Base-by-base conservation (phyloP, 202 grass and related monocot species). In the Setaria viridis region DNA sequence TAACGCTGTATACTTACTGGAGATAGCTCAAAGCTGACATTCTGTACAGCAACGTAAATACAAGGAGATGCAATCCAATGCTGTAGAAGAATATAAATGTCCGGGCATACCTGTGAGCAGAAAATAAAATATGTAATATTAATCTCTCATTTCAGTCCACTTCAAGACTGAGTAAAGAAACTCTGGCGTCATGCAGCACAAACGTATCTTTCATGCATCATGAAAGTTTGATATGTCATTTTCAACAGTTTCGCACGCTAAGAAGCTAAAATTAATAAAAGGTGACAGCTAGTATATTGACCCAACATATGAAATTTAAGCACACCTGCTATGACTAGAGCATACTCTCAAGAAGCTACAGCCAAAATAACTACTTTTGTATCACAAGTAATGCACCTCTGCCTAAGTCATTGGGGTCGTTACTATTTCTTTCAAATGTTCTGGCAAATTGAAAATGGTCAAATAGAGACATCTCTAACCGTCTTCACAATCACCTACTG, bases 31-130 rank as follows among this genome's bases (percentile, higher is more conserved):
- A 86, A 62, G 92, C 88, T 70, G 97, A 99, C 97, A 99, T 99
- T 89, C 94, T 92, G 90, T 99, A 99, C 49, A 99, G 87, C 80
- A 95, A 90, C 53, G 97, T 92, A 84, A 99, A 99, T 20, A 99
- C 97, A 83, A 99, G 97, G 73, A 99, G 89, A 99, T 99, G 97
- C 87, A 99, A 90, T 34, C 97, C 97, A 83, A 99, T 99, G 51
- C 92, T 93, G 87, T 99, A 99, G 88, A 99, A 97, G 82, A 97
- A 99, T 85, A 99, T 90, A 72, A 99, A 99, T 58, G 97, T 97
- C 29, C 97, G 92, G 53, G 97, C 97, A 78, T 94, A 99, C 84
- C 94, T 99, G 85, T 72, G 58, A 84, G 77, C 48, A 83, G 47
- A 82, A 68, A 88, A 53, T 70, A 84, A 72, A 2, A 59, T 21